Conservation (phyloP, 352 stramenopile species). For the Peronospora belbahrii region DNA sequence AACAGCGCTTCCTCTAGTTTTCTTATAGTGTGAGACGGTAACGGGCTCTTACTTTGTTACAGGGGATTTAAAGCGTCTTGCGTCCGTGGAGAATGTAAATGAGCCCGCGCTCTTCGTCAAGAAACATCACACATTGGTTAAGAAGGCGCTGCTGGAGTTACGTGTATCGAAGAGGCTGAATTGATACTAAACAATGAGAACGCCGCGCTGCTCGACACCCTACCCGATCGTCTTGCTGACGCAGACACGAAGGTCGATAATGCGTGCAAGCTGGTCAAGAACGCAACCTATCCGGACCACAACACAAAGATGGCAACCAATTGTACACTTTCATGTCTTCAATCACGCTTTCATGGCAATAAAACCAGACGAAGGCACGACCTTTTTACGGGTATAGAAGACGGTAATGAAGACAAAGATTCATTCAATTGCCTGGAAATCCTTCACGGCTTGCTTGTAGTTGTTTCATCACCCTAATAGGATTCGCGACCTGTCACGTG, state of each 20-base stretch:
- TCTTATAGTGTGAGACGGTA: too few relatives aligned
- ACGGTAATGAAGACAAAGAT: background rate
- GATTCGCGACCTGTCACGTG: background rate
- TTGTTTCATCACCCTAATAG: background rate
- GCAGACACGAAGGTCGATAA: background rate
- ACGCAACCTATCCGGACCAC: background rate
- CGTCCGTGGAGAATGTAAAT: background rate
- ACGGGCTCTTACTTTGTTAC: too few relatives aligned
- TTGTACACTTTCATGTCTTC: background rate
- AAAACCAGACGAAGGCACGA: background rate
- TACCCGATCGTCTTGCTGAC: background rate
- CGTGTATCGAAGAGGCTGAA: background rate
- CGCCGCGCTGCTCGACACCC: background rate
- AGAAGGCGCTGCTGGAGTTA: background rate
- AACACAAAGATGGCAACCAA: background rate
- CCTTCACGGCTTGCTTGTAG: background rate
- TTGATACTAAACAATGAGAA: background rate
- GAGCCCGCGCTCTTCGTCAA: background rate
- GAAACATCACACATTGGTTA: background rate
- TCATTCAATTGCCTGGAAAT: background rate
- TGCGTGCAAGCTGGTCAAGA: background rate
- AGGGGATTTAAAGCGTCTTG: background rate
- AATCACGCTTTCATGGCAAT: background rate
- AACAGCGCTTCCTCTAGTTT: too few relatives aligned
- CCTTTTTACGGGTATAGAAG: background rate